Evolutionary conservation across 768 basidiomycete genomes (phyloP).

Genomic region (Amanita exitialis): DNA sequence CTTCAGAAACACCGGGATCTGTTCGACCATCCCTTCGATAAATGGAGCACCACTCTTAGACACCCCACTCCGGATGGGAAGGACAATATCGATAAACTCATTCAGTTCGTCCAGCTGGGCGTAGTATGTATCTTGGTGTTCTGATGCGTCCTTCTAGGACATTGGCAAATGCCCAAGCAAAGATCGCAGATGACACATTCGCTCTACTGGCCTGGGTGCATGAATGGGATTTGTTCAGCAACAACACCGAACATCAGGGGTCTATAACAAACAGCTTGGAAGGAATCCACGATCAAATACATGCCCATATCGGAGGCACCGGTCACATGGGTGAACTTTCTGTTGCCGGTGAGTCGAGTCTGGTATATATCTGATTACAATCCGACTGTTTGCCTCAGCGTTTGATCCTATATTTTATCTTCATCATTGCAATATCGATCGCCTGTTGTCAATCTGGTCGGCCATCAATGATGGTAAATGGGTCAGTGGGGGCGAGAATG

Average conservation of each 20-base stretch:
- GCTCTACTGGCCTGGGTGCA: constrained; percentile 26
- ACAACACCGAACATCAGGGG: constrained; percentile 29
- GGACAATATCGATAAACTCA: constrained; percentile 20
- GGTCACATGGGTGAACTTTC: constrained; percentile 32
- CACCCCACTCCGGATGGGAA: constrained; percentile 20
- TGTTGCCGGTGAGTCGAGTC: constrained; percentile 26
- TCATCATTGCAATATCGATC: constrained; percentile 45
- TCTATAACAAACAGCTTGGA: constrained; percentile 37
- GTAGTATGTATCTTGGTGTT: background rate
- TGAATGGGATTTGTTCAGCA: constrained; percentile 37
- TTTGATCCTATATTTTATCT: constrained; percentile 48
- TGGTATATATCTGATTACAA: background rate
- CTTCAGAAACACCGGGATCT: constrained; percentile 18
- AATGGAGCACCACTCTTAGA: constrained; percentile 26
- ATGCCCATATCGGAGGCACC: constrained; percentile 29
- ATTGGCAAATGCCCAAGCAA: constrained; percentile 14
- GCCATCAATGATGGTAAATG: constrained; percentile 32
- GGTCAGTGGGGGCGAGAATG: constrained; percentile 19
- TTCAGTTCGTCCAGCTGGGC: constrained; percentile 12
- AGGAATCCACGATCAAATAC: constrained; percentile 38
- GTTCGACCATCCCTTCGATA: constrained; percentile 19
- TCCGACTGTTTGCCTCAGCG: constrained; percentile 14
- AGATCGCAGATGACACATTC: constrained; percentile 22
- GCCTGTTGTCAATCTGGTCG: constrained; percentile 38
- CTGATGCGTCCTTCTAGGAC: constrained; percentile 8